Evolutionary conservation across 352 stramenopile genomes (phyloP).

Genomic region (Globisporangium middletonii): DNA sequence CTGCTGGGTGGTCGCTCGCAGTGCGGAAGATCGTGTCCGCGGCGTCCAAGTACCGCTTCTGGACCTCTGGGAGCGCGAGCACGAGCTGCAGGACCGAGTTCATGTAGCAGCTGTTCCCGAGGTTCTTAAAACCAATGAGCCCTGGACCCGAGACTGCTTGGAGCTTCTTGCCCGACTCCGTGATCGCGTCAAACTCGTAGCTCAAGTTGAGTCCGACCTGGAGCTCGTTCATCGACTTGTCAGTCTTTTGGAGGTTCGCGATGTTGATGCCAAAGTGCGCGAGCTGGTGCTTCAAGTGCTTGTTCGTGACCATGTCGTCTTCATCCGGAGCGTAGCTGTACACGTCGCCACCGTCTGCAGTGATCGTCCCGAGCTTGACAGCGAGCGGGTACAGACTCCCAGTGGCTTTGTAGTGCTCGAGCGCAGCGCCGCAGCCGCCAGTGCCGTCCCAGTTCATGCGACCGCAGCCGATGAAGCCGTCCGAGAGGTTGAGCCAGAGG

Average conservation of each 20-base stretch:
- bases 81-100: constrained; percentile 97
- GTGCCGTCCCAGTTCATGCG: constrained; percentile 95
- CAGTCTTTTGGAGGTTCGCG: constrained; percentile 93
- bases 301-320: constrained; percentile 96
- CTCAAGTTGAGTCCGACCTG: constrained; percentile 97
- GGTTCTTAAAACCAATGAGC: constrained; percentile 96
- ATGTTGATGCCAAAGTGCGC: constrained; percentile 95
- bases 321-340: constrained; percentile 98
- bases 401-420: constrained; percentile 95
- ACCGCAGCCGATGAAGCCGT: constrained; percentile 82
- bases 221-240: constrained; percentile 98
- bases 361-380: constrained; percentile 98
- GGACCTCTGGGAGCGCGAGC: constrained; percentile 70
- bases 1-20: constrained; percentile 6
- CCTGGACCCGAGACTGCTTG: constrained; percentile 87
- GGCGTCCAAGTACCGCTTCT: constrained; percentile 62
- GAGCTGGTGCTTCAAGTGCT: constrained; percentile 92
- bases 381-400: constrained; percentile 92
- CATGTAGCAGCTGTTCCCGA: constrained; percentile 99
- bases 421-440: constrained; percentile 93
- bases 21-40: constrained; percentile 52
- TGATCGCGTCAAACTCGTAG: constrained; percentile 98
- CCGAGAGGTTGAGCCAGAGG: constrained; percentile 98
- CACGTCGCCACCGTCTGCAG: constrained; percentile 93
- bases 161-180: constrained; percentile 94